Conservation (phyloP, 1,284 basidiomycete genomes). For the Ceratobasidium sp. region DNA sequence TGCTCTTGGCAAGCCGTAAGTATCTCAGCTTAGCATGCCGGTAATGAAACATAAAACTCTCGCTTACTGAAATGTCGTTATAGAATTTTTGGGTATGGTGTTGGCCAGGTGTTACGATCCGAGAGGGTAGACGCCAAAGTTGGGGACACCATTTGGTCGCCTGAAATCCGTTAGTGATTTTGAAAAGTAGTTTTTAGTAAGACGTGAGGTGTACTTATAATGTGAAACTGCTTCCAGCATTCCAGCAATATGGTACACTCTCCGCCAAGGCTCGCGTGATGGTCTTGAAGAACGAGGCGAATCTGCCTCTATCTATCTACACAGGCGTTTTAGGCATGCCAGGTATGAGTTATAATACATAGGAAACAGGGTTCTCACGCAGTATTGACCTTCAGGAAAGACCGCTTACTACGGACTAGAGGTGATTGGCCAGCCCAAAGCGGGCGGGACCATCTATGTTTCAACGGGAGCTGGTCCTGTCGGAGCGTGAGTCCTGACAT, state of each 20-base stretch:
- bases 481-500: conserved; percentile 58
- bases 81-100: conserved; percentile 55
- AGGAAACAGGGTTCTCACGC: too few species aligned
- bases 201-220: conserved; percentile 52
- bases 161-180: conserved; percentile 53
- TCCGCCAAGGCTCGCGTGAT: conserved; percentile 46
- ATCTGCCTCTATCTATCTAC: conserved; percentile 64
- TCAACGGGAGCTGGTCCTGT: conserved; percentile 68
- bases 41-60: too few species aligned
- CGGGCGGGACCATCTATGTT: conserved; percentile 70
- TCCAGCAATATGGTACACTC: conserved; percentile 48
- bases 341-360: too few species aligned
- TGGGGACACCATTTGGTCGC: conserved; percentile 63
- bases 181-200: conserved; percentile 37
- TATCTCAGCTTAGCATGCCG: too few species aligned
- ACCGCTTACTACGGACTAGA: conserved; percentile 56
- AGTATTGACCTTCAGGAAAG: conserved; percentile 59
- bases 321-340: conserved; percentile 66
- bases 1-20: conserved; percentile 61
- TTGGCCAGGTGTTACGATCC: conserved; percentile 49
- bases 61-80: too few species aligned
- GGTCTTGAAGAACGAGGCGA: conserved; percentile 57
- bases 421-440: conserved; percentile 58
- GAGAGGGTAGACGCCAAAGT: conserved; percentile 57
- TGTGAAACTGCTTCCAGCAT: background rate